Evolutionary conservation across 2,329 filamentous ascomycete genomes (phyloP), one percentile per base, ranked within the genome.

Genomic region (Dactylonectria macrodidyma): DNA sequence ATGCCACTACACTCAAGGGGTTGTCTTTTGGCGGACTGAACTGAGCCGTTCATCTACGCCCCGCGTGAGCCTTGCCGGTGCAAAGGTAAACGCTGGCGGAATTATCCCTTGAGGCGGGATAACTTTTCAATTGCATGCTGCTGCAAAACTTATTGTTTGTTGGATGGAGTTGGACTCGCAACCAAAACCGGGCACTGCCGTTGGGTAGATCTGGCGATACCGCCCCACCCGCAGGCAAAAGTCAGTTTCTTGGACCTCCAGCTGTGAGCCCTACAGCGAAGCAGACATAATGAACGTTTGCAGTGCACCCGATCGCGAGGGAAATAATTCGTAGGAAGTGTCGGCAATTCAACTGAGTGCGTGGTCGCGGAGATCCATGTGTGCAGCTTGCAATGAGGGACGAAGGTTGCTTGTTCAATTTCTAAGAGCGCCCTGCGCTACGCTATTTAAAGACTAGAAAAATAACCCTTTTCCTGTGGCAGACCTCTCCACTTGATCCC

Each of bases 1-100:
- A 62, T 62, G 59, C 59, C 59, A 62, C 48, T 48, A 55, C 50
- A 62, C 59, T 62, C 59, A 62, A 62, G 50, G 59, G 59, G 59
- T 26, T 56, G 38, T 48, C 51, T 62, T 62, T 56, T 62, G 50
- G 59, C 59, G 51, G 59, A 62, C 59, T 62, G 41, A 62, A 62
- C 59, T 62, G 38, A 62, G 51, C 59, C 38, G 59, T 62, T 56
- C 30, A 50, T 62, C 59, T 62, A 62, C 59, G 48, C 50, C 41
- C 51, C 30, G 51, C 59, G 59, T 62, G 51, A 62, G 41, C 59
- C 59, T 62, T 62, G 26, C 41, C 41, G 50, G 50, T 56, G 51
- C 51, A 62, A 62, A 62, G 59, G 51, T 62, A 62, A 62, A 62
- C 51, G 41, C 59, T 48, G 41, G 59, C 36, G 59, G 59, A 61